Base-by-base conservation (phyloP, 441 rosid species). In the Cnidoscolus chayamansa region DNA sequence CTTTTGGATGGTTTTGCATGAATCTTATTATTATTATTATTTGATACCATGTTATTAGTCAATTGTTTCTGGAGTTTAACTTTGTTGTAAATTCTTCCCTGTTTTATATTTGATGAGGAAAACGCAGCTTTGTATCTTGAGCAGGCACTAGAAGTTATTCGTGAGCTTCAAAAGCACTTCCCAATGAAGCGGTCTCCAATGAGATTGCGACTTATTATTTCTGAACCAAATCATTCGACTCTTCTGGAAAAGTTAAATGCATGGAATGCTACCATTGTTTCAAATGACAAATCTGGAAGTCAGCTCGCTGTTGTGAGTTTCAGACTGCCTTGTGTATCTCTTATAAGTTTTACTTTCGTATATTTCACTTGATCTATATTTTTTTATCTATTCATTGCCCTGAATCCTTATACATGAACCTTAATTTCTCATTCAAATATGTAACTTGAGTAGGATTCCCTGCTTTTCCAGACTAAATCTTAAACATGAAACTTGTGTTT, bases 131-230 rank as follows among this genome's bases (percentile, higher is more conserved):
- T 76, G 68, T 67, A 30, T 72, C 64, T 73, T 77, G 25, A 79
- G 74, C 80, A 92, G 98, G 97, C 99, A 3, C 84, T 95, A 47
- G 99, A 93, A 72, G 90, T 95, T 68, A 95, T 95, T 64, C 93
- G 93, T 48, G 94, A 95, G 86, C 90, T 95, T 80, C 94, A 95
- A 79, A 90, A 93, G 84, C 93, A 91, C 20, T 95, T 85, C 72
- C 99, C 99, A 0, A 84, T 95, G 58, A 91, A 88, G 76, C 83
- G 99, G 49, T 88, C 99, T 74, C 97, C 99, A 1, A 95, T 95
- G 98, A 87, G 95, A 78, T 76, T 93, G 40, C 87, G 90, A 57
- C 88, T 95, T 73, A 81, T 81, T 55, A 77, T 88, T 64, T 79
- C 91, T 31, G 80, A 78, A 48, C 81, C 81, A 25, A 85, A 79